Percentiles rank a stretch among this genome's conserved stretches.
Evolutionary conservation across 352 stramenopile genomes (phyloP).

Genomic region (Globisporangium okanoganense): DNA sequence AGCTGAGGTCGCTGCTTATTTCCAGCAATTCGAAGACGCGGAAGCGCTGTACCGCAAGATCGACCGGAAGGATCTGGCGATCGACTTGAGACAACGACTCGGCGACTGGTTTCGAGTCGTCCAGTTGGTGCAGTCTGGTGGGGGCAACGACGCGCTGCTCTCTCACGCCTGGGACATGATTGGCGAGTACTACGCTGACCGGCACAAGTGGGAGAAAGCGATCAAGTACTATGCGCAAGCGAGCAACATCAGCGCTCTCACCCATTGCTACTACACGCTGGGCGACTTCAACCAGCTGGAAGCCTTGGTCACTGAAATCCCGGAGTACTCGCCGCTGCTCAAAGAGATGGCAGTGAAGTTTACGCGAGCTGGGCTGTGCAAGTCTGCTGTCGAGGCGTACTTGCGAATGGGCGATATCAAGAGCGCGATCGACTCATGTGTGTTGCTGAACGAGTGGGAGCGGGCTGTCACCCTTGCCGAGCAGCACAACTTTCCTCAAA

Average conservation of each 20-base stretch:
- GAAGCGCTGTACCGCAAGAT: conserved; percentile 92
- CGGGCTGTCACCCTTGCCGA: conserved; percentile 87
- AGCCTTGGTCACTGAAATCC: conserved; percentile 79
- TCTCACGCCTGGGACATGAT: conserved; percentile 86
- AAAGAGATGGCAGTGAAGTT: conserved; percentile 88
- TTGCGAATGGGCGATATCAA: conserved; percentile 90
- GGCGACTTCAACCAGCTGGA: conserved; percentile 88
- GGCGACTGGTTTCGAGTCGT: conserved; percentile 93
- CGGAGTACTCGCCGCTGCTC: conserved; percentile 73
- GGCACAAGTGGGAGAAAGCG: conserved; percentile 91
- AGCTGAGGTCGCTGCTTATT: conserved; percentile 88
- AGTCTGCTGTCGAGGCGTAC: conserved; percentile 83
- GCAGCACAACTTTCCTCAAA: conserved; percentile 91
- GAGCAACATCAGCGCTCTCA: conserved; percentile 69
- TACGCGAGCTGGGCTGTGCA: conserved; percentile 78
- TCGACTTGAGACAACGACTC: conserved; percentile 86
- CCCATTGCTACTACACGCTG: conserved; percentile 90
- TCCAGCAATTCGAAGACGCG: conserved; percentile 91
- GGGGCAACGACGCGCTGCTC: conserved; percentile 79
- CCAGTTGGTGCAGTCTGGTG: conserved; percentile 72
- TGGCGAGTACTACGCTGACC: conserved; percentile 88
- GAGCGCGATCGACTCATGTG: conserved; percentile 90
- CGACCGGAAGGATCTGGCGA: conserved; percentile 92
- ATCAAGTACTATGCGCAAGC: conserved; percentile 90
- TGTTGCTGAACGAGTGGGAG: conserved; percentile 93